Conservation (phyloP, 2,329 filamentous ascomycete species). For the Alternaria tenuissima region DNA sequence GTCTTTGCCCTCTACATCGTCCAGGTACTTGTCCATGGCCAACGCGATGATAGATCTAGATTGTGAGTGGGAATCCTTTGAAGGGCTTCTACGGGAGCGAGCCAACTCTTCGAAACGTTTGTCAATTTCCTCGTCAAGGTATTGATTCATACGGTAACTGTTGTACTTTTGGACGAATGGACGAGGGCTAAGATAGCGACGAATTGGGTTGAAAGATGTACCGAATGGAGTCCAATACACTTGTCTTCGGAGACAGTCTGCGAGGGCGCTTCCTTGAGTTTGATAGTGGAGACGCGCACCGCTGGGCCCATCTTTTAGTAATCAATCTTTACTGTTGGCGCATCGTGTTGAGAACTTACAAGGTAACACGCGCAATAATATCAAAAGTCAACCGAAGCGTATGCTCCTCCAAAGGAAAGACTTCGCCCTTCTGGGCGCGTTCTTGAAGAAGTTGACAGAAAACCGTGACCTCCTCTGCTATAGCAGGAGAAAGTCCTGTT, state of each 20-base stretch:
- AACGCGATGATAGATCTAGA: slow-evolving; percentile 9
- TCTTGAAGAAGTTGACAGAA: slow-evolving; percentile 23
- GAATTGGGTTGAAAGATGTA: slow-evolving; percentile 22
- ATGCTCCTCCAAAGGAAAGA: slow-evolving; percentile 27
- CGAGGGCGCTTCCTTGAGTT: slow-evolving; percentile 15
- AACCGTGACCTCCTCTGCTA: slow-evolving; percentile 24
- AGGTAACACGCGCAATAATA: slow-evolving; percentile 23
- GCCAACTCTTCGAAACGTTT: slow-evolving; percentile 23
- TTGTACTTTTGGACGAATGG: slow-evolving; percentile 19
- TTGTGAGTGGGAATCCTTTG: not conserved
- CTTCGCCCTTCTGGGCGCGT: slow-evolving; percentile 8
- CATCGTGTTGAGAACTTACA: slow-evolving; percentile 18
- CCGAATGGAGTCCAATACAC: slow-evolving; percentile 24
- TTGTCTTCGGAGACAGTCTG: slow-evolving; percentile 19
- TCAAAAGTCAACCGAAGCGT: slow-evolving; percentile 27
- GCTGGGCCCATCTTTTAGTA: slow-evolving; percentile 5
- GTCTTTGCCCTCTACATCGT: slow-evolving; percentile 12
- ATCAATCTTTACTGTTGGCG: not conserved
- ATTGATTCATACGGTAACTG: slow-evolving; percentile 22
- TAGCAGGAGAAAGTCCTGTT: slow-evolving; percentile 43
- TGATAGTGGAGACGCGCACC: slow-evolving; percentile 22
- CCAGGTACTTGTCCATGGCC: slow-evolving; percentile 15
- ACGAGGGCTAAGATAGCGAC: slow-evolving; percentile 21
- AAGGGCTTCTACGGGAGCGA: slow-evolving; percentile 1
- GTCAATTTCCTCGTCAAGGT: slow-evolving; percentile 22